A percentile compares a stretch with the other conserved stretches of the same genome.
Conservation (phyloP, 768 basidiomycete genomes). For the Pleurotus tuber-regium region DNA sequence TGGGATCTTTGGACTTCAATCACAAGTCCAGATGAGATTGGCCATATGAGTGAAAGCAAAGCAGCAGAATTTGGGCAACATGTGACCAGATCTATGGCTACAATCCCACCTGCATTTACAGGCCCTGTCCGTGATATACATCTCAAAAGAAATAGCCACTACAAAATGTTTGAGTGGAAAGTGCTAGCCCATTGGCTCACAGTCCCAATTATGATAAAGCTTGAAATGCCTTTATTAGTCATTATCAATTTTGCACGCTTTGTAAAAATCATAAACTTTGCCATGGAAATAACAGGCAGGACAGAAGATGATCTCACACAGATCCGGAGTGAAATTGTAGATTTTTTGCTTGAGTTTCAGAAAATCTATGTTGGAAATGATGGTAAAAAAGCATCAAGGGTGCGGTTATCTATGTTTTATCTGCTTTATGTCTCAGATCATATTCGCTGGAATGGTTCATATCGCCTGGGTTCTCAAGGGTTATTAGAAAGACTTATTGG, state of each 20-base stretch:
- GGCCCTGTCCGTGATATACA: slow-evolving; percentile 25
- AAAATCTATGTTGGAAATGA: slow-evolving; percentile 24
- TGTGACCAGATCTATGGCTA: slow-evolving; percentile 21
- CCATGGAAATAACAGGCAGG: slow-evolving; percentile 25
- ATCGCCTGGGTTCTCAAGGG: slow-evolving; percentile 28
- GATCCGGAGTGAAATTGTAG: slow-evolving; percentile 19
- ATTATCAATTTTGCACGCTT: slow-evolving; percentile 26
- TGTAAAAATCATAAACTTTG: slow-evolving; percentile 23
- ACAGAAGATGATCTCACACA: slow-evolving; percentile 16
- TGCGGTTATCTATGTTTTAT: slow-evolving; percentile 29
- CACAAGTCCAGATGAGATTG: slow-evolving; percentile 14
- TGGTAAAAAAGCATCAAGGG: slow-evolving; percentile 22
- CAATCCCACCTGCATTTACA: slow-evolving; percentile 30
- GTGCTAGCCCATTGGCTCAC: slow-evolving; percentile 33
- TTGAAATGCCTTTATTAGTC: slow-evolving; percentile 20
- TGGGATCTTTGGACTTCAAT: slow-evolving; percentile 28
- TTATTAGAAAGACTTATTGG: slow-evolving; percentile 27
- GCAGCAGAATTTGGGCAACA: slow-evolving; percentile 19
- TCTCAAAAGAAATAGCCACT: slow-evolving; percentile 33
- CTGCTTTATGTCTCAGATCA: slow-evolving; percentile 30
- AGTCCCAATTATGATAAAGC: slow-evolving; percentile 30
- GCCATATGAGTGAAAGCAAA: slow-evolving; percentile 18
- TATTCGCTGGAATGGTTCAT: slow-evolving; percentile 32
- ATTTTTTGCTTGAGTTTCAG: slow-evolving; percentile 25
- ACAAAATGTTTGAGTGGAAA: slow-evolving; percentile 36